Evolutionary conservation across 306 rosid genomes (phyloP).

Genomic region (Argentina anserina): DNA sequence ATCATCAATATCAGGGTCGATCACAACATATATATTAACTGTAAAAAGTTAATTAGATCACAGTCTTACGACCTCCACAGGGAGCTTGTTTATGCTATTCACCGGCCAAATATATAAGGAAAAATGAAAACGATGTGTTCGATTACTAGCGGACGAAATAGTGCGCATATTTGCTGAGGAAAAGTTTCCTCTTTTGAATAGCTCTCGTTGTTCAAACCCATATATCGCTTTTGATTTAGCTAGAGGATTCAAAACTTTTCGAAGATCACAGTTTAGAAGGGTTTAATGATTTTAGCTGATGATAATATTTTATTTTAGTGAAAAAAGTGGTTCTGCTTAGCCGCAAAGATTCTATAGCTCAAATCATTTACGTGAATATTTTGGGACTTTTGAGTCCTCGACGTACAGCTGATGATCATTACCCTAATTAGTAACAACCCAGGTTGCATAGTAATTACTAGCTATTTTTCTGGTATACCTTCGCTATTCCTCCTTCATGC

Average conservation of each 20-base stretch:
- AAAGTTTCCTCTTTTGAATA: not conserved
- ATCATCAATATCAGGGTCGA: not conserved
- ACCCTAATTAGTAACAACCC: not conserved
- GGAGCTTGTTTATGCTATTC: not conserved
- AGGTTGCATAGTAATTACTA: not conserved
- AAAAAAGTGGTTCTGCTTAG: not conserved
- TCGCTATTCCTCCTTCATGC: not conserved
- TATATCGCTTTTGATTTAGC: not conserved
- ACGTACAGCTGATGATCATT: not conserved
- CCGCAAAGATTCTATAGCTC: not conserved
- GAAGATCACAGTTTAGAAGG: too few species aligned
- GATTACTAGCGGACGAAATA: not conserved
- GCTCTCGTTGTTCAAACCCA: not conserved
- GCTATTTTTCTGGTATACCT: not conserved
- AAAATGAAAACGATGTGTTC: not conserved
- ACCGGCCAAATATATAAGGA: not conserved
- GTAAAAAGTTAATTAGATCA: not conserved
- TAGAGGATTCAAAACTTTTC: too few species aligned
- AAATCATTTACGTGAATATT: not conserved
- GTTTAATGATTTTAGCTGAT: not conserved
- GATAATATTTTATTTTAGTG: not conserved
- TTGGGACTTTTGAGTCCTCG: not conserved
- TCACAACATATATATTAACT: not conserved
- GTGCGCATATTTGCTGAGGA: not conserved
- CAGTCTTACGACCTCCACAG: not conserved